These are phyloP conservation scores for Saccharomycopsis fibuligera DNA, from an alignment of 805 yeast species.

Conservation along the genomic window DNA sequence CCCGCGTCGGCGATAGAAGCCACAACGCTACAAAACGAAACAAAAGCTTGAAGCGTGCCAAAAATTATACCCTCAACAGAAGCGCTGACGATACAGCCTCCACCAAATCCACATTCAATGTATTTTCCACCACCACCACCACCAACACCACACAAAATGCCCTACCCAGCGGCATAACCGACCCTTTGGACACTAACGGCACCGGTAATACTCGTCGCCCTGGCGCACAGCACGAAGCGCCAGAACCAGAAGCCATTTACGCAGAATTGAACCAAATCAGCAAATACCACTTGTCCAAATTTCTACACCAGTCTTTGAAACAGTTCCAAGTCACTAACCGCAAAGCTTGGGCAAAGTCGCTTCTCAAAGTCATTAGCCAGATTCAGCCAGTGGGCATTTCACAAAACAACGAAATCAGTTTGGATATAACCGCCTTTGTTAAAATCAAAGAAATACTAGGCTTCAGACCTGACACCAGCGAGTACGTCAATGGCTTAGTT, in stretches of 20 bases:
- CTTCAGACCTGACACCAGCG: slow-evolving; percentile 54
- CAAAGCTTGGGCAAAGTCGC: slow-evolving; percentile 49
- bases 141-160: too few species aligned
- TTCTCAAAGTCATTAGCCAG: slow-evolving; percentile 26
- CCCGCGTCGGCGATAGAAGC: too few species aligned
- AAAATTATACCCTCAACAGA: too few species aligned
- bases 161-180: too few species aligned
- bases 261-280: slow-evolving; percentile 4
- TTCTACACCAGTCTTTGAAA: slow-evolving; percentile 12
- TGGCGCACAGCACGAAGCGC: too few species aligned
- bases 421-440: slow-evolving; percentile 82
- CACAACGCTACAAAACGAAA: too few species aligned
- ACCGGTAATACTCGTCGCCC: too few species aligned
- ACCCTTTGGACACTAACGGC: too few species aligned
- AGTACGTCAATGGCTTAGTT: slow-evolving; percentile 67
- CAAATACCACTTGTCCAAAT: slow-evolving; percentile 1
- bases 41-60: too few species aligned
- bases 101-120: too few species aligned
- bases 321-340: slow-evolving; percentile 10
- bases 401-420: slow-evolving; percentile 45
- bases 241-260: slow-evolving; percentile 1
- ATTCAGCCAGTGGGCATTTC: not conserved
- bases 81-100: too few species aligned
- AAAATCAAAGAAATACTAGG: slow-evolving; percentile 83
- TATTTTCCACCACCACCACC: too few species aligned